Conservation (phyloP, 2,329 filamentous ascomycete species). For the Thielaviopsis musarum region DNA sequence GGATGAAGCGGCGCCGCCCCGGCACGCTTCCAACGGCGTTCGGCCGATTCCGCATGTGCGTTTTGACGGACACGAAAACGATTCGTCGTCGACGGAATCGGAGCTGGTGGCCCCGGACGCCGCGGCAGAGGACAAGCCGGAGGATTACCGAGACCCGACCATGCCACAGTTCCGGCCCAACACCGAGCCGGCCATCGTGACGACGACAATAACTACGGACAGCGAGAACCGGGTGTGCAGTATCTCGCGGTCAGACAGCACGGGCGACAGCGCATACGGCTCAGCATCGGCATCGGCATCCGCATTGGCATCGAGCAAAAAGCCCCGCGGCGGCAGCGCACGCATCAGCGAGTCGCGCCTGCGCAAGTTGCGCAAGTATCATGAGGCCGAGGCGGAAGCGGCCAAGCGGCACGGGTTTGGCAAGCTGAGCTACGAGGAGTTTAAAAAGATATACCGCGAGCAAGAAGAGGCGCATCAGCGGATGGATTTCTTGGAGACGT, state of each 20-base stretch:
- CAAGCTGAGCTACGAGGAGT: constrained; percentile 61
- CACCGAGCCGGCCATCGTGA: constrained; percentile 15
- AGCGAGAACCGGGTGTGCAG: constrained; percentile 6
- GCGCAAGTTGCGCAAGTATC: constrained; percentile 36
- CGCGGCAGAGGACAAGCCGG: not conserved
- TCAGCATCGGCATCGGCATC: not conserved
- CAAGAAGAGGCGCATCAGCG: constrained; percentile 44
- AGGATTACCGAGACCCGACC: constrained; percentile 36
- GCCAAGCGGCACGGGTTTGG: constrained; percentile 61
- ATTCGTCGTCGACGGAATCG: not conserved
- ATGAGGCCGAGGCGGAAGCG: constrained; percentile 51
- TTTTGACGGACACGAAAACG: not conserved
- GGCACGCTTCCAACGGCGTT: not conserved
- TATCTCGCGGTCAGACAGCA: constrained; percentile 8
- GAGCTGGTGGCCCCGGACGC: not conserved
- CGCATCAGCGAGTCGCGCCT: constrained; percentile 19
- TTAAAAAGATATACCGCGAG: constrained; percentile 57
- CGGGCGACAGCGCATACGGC: not conserved
- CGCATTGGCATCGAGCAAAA: not conserved
- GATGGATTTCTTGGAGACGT: constrained; percentile 69
- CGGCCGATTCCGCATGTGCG: not conserved
- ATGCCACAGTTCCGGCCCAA: constrained; percentile 55
- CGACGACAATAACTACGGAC: not conserved
- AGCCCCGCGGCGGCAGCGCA: not conserved
- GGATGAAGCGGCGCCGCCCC: not conserved